Conservation (phyloP, 192 early-diverging fungal genomes). For the Lobosporangium transversale region DNA sequence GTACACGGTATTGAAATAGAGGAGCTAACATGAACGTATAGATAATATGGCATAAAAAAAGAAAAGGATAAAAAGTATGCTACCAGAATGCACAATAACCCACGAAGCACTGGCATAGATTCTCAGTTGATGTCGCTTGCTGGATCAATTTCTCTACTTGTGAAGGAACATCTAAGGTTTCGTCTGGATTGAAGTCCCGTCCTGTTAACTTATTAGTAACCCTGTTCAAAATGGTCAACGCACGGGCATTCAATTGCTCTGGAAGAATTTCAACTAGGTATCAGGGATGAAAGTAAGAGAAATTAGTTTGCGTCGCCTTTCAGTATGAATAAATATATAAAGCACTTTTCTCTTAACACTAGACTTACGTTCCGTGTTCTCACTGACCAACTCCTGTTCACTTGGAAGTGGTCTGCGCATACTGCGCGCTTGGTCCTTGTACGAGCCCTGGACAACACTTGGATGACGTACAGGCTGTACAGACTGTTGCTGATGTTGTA, state of each 20-base stretch:
- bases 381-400: conserved; percentile 36
- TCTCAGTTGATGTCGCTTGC: conserved; percentile 91
- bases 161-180: conserved; percentile 76
- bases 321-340: too few relatives aligned
- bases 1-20: too few relatives aligned
- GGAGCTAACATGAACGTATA: too few relatives aligned
- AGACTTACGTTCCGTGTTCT: conserved; percentile 22
- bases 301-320: too few relatives aligned
- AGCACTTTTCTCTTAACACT: too few relatives aligned
- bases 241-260: conserved; percentile 57
- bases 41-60: too few relatives aligned
- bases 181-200: conserved; percentile 86
- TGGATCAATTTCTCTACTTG: conserved; percentile 91
- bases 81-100: conserved; percentile 69
- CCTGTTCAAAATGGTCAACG: conserved; percentile 84
- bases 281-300: background rate
- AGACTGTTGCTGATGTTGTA: background rate
- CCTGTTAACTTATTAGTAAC: conserved; percentile 93
- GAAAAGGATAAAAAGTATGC: background rate
- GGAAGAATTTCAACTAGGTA: conserved; percentile 29
- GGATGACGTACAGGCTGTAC: conserved; percentile 1
- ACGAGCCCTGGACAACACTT: conserved; percentile 10
- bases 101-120: conserved; percentile 82
- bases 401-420: conserved; percentile 33
- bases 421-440: conserved; percentile 36